phyloP scores from a whole-genome alignment of 2,329 filamentous ascomycete species.

The Fusarium nematophilum region DNA sequence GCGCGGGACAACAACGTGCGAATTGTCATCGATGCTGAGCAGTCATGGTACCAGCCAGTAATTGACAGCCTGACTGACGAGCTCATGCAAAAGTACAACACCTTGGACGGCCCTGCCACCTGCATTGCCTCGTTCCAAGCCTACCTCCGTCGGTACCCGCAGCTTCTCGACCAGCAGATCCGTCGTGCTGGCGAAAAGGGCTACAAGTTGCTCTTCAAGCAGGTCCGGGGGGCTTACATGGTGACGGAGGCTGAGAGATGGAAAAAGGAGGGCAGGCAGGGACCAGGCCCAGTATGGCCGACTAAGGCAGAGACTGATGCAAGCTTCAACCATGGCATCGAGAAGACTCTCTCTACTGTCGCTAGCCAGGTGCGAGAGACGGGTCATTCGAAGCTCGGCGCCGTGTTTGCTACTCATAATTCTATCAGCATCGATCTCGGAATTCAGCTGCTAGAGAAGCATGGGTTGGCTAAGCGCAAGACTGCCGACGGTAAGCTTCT shows the following conservation, averaged over 20 bases:
- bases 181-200: constrained; percentile 29
- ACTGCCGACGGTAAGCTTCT: constrained; percentile 1
- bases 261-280: constrained; percentile 12
- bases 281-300: constrained; percentile 18
- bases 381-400: constrained; percentile 16
- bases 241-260: constrained; percentile 24
- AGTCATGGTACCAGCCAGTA: constrained; percentile 37
- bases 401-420: constrained; percentile 25
- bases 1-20: constrained; percentile 32
- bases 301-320: constrained; percentile 19
- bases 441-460: constrained; percentile 13
- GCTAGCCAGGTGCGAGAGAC: constrained; percentile 13
- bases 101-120: constrained; percentile 29
- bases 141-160: constrained; percentile 33
- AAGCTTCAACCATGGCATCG: constrained; percentile 28
- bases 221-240: constrained; percentile 26
- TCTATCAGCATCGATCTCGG: constrained; percentile 26
- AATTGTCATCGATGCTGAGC: constrained; percentile 36
- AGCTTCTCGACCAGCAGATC: constrained; percentile 37
- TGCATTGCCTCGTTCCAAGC: constrained; percentile 39
- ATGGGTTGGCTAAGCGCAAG: constrained; percentile 11
- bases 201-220: constrained; percentile 36
- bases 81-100: constrained; percentile 40
- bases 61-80: constrained; percentile 35
- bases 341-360: constrained; percentile 18